Conservation (phyloP, 2,329 filamentous ascomycete genomes). For the Pseudocercospora fuligena region DNA sequence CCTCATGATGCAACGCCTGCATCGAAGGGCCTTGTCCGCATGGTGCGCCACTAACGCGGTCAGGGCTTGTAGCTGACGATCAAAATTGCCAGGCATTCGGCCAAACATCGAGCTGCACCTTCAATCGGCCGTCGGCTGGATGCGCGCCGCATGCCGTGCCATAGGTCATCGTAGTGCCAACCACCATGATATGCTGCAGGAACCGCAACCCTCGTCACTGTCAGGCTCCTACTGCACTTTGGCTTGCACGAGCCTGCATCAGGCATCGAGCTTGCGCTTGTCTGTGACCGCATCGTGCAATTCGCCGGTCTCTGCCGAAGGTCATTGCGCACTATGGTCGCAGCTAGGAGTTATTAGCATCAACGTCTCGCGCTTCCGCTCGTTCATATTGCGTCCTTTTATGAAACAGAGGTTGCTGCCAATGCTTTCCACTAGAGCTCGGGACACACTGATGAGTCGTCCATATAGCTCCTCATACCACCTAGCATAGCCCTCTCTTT, state of each 20-base stretch:
- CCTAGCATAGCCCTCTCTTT: conserved; percentile 13
- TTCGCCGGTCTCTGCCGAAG: conserved; percentile 26
- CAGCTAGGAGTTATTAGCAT: conserved; percentile 32
- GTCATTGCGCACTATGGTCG: conserved; percentile 26
- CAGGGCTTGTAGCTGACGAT: conserved; percentile 20
- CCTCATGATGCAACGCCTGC: conserved; percentile 13
- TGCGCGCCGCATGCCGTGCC: conserved; percentile 19
- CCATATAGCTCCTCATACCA: conserved; percentile 22
- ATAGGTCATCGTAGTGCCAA: conserved; percentile 26
- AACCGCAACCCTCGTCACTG: conserved; percentile 27
- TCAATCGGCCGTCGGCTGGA: conserved; percentile 9
- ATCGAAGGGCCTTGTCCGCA: conserved; percentile 22
- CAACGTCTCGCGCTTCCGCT: conserved; percentile 28
- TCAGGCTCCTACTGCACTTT: conserved; percentile 24
- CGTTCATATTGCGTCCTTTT: conserved; percentile 20
- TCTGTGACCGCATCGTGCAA: conserved; percentile 31
- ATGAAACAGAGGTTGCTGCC: conserved; percentile 19
- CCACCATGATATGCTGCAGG: conserved; percentile 30
- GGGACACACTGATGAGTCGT: conserved; percentile 19
- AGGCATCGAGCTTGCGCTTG: conserved; percentile 27
- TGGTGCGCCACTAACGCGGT: conserved; percentile 16
- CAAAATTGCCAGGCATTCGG: conserved; percentile 22
- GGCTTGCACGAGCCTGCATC: conserved; percentile 27
- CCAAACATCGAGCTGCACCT: conserved; percentile 15
- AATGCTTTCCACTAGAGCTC: conserved; percentile 26